phyloP scores from a whole-genome alignment of 73 alveolate species.

The Tetrahymena malaccensis region DNA sequence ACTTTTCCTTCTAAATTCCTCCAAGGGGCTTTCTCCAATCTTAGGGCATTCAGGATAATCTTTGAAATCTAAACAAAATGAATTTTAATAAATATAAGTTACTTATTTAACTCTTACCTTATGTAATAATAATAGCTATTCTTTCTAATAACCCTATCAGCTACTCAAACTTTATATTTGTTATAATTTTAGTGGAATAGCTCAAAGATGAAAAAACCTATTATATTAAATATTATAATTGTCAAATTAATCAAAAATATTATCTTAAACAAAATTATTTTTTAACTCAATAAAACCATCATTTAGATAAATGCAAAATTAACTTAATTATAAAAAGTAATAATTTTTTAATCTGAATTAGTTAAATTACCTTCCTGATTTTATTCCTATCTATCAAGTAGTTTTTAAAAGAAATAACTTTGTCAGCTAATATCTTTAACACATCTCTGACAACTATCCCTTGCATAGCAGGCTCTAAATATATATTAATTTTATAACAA shows the following conservation, averaged over 20 bases:
- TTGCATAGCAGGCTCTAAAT: neutral
- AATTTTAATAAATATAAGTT: neutral
- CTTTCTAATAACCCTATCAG: neutral
- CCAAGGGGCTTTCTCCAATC: neutral
- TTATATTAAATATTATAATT: no score
- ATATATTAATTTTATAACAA: neutral
- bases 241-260: no score
- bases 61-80: neutral
- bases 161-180: neutral
- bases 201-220: neutral
- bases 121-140: neutral
- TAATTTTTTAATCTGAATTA: no score
- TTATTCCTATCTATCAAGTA: neutral
- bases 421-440: neutral
- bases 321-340: no score
- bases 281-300: no score
- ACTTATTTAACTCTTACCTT: neutral
- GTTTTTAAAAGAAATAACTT: neutral
- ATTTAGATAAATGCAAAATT: no score
- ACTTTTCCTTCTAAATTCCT: neutral
- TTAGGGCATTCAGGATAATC: neutral
- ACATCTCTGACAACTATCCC: neutral
- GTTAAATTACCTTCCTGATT: neutral
- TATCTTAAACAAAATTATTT: no score
- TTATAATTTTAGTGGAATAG: neutral